Evolutionary conservation across 1,139 yeast species (phyloP), one percentile per base, ranked within the genome.

Genomic region (Saccharomyces hybrid): DNA sequence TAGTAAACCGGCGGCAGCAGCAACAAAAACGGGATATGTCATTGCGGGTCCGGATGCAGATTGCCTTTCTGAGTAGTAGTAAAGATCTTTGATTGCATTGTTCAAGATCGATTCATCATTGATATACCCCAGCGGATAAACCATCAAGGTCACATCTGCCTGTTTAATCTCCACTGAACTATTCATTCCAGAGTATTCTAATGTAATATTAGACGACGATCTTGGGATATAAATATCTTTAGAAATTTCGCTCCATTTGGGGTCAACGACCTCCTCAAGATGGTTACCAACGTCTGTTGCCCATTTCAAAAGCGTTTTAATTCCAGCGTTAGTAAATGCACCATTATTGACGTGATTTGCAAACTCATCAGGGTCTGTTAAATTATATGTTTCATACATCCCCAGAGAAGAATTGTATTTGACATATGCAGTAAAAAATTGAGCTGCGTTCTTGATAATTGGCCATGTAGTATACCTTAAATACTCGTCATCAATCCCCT

Each of bases 281-380:
- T 86, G 86, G 16, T 69, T 68, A 0, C 81, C 82, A 38, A 84
- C 76, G 5, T 75, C 73, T 0, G 75, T 71, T 0, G 88, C 83
- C 83, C 86, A 80, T 52, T 77, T 77, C 79, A 86, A 74, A 4
- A 84, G 73, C 42, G 77, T 73, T n/a, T 86, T 79, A 31, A 86
- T 85, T 1, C 86, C 95, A 2, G 88, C 85, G 64, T 86, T 86
- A 5, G 96, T 88, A 62, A 81, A 88, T 0, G 95, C 95, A 13
- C 90, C 95, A 65, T 88, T 87, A 63, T 87, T 79, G 46, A 86
- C 78, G 68, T 83, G 85, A 62, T 88, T 86, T 1, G 95, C 95
- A 66, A 79, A 88, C 65, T 88, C 96, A 69, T 88, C 96, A 0
- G 95, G 95, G 67, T 88, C 96, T 1, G 96, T 88, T 67, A 88